Evolutionary conservation across 2,329 filamentous ascomycete species (phyloP).

Genomic region (Paraphoma chrysanthemicola): DNA sequence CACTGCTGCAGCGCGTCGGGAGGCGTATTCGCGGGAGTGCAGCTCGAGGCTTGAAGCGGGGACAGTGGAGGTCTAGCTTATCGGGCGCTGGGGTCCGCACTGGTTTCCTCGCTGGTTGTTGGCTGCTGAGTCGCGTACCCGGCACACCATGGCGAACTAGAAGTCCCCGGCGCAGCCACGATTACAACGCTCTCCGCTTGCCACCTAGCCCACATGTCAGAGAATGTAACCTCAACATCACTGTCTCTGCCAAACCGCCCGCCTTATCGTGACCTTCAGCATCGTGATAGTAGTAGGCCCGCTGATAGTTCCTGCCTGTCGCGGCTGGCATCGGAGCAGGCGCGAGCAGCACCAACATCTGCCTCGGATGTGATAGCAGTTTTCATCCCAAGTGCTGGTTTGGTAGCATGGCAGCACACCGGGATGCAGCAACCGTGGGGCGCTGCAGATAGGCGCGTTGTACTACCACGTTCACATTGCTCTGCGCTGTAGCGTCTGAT

Average conservation of each 20-base stretch:
- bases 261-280: slow-evolving; percentile 15
- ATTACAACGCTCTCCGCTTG: slow-evolving; percentile 35
- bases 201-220: slow-evolving; percentile 1
- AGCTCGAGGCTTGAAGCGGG: slow-evolving; percentile 7
- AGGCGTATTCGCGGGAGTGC: slow-evolving; percentile 9
- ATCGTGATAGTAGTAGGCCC: background rate
- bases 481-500: slow-evolving; percentile 33
- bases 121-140: slow-evolving; percentile 13
- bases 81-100: slow-evolving; percentile 8
- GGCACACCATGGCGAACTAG: slow-evolving; percentile 11
- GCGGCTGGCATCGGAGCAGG: slow-evolving; percentile 7
- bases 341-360: slow-evolving; percentile 5
- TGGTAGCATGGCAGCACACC: slow-evolving; percentile 29
- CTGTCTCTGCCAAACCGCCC: slow-evolving; percentile 12
- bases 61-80: slow-evolving; percentile 4
- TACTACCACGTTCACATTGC: slow-evolving; percentile 38
- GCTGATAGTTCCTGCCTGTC: slow-evolving; percentile 3
- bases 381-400: slow-evolving; percentile 27
- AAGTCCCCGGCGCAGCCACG: slow-evolving; percentile 22
- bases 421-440: slow-evolving; percentile 7
- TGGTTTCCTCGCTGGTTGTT: slow-evolving; percentile 8
- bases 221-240: slow-evolving; percentile 35
- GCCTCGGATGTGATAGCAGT: background rate
- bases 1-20: slow-evolving; percentile 16
- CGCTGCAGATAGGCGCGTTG: slow-evolving; percentile 35